Base-by-base conservation (phyloP, 768 basidiomycete genomes). In the Amanita pseudoporphyria region DNA sequence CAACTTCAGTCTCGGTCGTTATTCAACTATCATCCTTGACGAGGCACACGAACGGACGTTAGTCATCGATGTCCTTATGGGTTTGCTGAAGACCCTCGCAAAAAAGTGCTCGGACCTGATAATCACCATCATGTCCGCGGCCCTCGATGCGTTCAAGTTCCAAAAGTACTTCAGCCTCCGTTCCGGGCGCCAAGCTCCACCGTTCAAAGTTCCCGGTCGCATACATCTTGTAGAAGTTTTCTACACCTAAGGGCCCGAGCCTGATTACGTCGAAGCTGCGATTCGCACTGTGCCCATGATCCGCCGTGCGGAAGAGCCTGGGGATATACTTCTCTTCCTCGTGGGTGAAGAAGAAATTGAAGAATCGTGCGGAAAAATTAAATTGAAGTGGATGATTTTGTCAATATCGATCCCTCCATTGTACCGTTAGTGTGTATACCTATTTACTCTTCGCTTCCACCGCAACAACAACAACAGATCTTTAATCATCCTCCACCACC, bases 331-430 rank as follows among this genome's bases (percentile, higher is more conserved):
- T 2, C 68, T 99, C 5, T 99, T 99, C 81, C 71, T 99, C 56
- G 98, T 96, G 0, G 95, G 95, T 62, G 95, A 98, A 62, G 94
- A 97, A 60, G 95, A 99, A 67, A 98, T 98, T 55, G 94, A 98
- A 60, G 93, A 96, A 57, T 84, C 90, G 0, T 99, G 95, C 64
- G 72, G 87, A 36, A 96, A 93, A 64, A 93, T 99, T 60, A 89
- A 87, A 63, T 84, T 2, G 93, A 97, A 59, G 92, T 87, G 0
- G 93, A 97, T 54, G 85, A 91, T 55, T 71, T 97, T 4, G 49
- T 77, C 33, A 81, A 82, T 57, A 74, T 81, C 44, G 82, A 87
- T 54, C 75, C 82, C 22, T 71, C 81, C 12, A 84, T 94, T 19
- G 95, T 96, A 4, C 93, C 94, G 0, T 68, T 97, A 33, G 64